Evolutionary conservation across 768 basidiomycete genomes (phyloP).

Genomic region (Mycena belliarum): DNA sequence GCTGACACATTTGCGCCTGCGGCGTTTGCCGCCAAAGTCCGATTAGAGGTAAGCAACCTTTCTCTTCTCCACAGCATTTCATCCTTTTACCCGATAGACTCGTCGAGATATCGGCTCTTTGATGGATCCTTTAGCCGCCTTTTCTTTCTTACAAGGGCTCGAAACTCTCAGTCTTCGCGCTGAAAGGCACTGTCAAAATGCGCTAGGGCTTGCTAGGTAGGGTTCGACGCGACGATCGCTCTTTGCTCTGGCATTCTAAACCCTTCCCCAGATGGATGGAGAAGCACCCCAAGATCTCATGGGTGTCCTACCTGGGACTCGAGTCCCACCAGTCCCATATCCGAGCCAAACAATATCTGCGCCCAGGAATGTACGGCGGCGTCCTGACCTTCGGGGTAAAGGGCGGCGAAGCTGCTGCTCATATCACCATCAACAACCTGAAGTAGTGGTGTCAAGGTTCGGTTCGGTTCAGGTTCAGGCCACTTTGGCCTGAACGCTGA

Average conservation of each 20-base stretch:
- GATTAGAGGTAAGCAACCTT: not conserved
- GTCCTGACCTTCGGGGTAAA: not conserved
- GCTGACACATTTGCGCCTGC: not conserved
- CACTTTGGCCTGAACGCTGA: constrained; percentile 3
- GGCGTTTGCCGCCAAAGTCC: not conserved
- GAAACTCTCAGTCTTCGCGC: not conserved
- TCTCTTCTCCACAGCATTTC: not conserved
- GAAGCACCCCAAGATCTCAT: not conserved
- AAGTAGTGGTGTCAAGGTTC: constrained; percentile 1
- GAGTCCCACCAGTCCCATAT: not conserved
- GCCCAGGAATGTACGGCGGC: not conserved
- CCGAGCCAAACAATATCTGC: not conserved
- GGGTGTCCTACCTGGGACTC: not conserved
- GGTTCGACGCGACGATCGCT: not conserved
- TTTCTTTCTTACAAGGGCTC: not conserved
- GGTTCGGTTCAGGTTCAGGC: constrained; percentile 6
- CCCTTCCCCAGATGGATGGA: no score
- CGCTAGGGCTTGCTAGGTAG: not conserved
- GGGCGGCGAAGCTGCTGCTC: not conserved
- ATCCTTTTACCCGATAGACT: not conserved
- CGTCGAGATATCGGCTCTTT: not conserved
- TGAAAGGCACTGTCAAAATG: not conserved
- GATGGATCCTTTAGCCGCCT: not conserved
- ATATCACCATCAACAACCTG: not conserved
- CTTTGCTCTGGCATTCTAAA: not conserved